Conservation (phyloP, 345 rosid species). For the Eucalyptus pauciflora region DNA sequence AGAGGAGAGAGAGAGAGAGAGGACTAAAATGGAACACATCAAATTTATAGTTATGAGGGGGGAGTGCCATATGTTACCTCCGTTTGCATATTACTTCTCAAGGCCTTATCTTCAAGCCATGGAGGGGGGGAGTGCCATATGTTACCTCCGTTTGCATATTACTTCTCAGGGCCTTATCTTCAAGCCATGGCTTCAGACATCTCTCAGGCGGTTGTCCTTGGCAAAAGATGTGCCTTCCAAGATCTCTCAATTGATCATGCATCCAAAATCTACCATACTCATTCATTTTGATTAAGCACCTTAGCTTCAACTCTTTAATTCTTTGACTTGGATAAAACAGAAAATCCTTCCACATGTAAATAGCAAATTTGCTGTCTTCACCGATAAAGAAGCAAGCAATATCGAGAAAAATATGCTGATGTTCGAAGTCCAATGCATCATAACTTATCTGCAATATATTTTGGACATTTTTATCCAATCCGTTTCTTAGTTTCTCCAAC, state of each 20-base stretch:
- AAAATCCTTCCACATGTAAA: neutral
- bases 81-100: no score
- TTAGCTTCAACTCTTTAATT: neutral
- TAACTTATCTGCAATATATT: neutral
- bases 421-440: neutral
- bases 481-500: no score
- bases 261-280: neutral
- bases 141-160: neutral
- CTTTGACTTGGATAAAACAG: neutral
- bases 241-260: neutral
- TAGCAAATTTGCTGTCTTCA: neutral
- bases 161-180: no score
- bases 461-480: no score
- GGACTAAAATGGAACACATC: no score
- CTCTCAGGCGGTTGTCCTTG: neutral
- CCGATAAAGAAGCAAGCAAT: neutral
- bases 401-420: neutral
- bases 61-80: no score
- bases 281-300: neutral
- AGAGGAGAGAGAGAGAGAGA: no score
- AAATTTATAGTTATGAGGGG: neutral
- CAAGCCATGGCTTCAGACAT: neutral
- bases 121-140: neutral
- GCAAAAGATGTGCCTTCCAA: neutral
- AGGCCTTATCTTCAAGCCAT: no score